Base-by-base conservation (phyloP, 768 basidiomycete species). In the Cystofilobasidium capitatum region DNA sequence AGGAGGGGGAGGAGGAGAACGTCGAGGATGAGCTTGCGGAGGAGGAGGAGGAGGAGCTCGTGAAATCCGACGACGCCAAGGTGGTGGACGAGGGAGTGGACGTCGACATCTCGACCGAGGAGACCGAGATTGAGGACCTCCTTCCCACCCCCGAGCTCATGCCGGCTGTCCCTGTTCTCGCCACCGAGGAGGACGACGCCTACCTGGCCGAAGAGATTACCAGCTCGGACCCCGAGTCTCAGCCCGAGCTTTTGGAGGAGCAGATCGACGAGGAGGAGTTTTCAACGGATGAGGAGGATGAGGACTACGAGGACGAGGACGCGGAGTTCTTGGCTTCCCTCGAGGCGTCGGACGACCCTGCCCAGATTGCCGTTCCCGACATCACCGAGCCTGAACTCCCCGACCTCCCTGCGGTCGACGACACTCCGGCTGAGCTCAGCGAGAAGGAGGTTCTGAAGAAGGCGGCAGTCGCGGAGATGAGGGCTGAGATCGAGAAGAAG, bases 281-380 rank as follows among this genome's bases (percentile, higher is more conserved):
- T 16, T 61, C 58, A 24, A 44, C 45, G 37, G 29, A 37, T 29
- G 36, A 13, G 20, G 22, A 54, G 31, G 49, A 65, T 22, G 54
- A 58, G 49, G 36, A 72, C 65, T 59, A 74, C 70, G 20, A 62
- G 49, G 70, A 72, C 44, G 72, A 72, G 37, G 54, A 70, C 14
- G 65, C 72, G 2, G 59, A 45, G 8, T 67, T 67, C 60, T 49
- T 67, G 17, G 66, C 66, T 22, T 58, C 45, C 16, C 55, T 73
- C n/a, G 70, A 71, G 36, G 62, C 70, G 26, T 62, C 70, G 22
- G 12, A 57, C 3, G 64, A 70, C 62, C 71, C 73, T 36, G 66
- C 69, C 31, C 60, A 55, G n/a, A 62, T 72, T 33, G 54, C 62
- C 22, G 65, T 73, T 0, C 71, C 72, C 17, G 62, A 47, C 12